Evolutionary conservation across 352 stramenopile species (phyloP).

Genomic region (Phytophthora ramorum): DNA sequence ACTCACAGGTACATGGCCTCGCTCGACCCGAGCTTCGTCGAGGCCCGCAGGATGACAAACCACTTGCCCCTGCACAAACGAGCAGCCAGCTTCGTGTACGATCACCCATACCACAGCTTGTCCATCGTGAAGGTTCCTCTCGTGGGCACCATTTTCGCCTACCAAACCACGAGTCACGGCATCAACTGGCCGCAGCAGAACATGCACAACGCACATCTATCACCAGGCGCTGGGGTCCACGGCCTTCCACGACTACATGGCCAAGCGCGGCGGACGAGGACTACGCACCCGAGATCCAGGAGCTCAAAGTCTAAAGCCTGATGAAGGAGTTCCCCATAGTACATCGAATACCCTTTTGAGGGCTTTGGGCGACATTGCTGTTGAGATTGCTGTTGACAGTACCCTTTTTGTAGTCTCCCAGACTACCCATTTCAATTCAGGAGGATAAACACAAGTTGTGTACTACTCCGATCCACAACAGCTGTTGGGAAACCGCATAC

Average conservation of each 20-base stretch:
- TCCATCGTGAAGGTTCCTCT: slow-evolving; percentile 34
- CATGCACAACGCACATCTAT: slow-evolving; percentile 62
- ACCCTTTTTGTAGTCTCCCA: too few species aligned
- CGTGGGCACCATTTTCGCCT: slow-evolving; percentile 47
- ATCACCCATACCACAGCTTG: slow-evolving; percentile 48
- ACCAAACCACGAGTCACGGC: slow-evolving; percentile 38
- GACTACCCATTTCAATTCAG: too few species aligned
- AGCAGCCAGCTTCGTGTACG: slow-evolving; percentile 47
- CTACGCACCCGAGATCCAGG: slow-evolving; percentile 22
- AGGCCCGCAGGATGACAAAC: slow-evolving; percentile 22
- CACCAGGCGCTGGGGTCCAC: slow-evolving; percentile 46
- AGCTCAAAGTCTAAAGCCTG: slow-evolving; percentile 19
- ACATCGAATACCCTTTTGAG: too few species aligned
- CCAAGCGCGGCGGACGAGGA: slow-evolving; percentile 30
- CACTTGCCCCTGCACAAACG: slow-evolving; percentile 40
- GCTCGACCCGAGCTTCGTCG: slow-evolving; percentile 41
- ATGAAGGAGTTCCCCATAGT: too few species aligned
- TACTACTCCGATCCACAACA: too few species aligned
- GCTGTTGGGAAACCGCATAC: too few species aligned
- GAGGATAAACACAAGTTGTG: too few species aligned
- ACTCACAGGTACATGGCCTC: slow-evolving; percentile 47
- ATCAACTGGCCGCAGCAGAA: slow-evolving; percentile 50
- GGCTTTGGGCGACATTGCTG: too few species aligned
- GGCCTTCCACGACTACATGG: slow-evolving; percentile 57
- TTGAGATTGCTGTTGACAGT: too few species aligned